Percentiles rank a stretch among this genome's conserved stretches.
Evolutionary conservation across 2,329 filamentous ascomycete species (phyloP).

Genomic region (Cryphonectria japonica): DNA sequence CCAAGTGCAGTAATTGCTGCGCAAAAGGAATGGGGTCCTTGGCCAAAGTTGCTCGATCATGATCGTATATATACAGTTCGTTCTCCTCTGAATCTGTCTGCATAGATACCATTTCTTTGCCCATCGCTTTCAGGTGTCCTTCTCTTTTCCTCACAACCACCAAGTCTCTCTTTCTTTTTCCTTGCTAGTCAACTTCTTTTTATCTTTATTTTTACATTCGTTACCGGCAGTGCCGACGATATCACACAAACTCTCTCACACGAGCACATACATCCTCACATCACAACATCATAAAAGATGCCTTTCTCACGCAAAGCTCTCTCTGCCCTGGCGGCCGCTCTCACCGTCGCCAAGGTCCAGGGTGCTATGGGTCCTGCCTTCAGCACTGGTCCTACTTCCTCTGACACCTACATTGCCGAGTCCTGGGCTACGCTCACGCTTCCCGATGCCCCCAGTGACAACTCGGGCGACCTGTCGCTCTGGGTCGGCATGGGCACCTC

Average conservation of each 20-base stretch:
- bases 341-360: conserved; percentile 31
- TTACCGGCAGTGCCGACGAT: conserved; percentile 24
- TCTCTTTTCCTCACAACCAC: not conserved
- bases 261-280: not conserved
- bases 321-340: conserved; percentile 22
- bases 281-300: conserved; percentile 12
- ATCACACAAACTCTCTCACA: not conserved
- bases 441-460: conserved; percentile 42
- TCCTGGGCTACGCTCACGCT: conserved; percentile 48
- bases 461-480: conserved; percentile 44
- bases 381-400: conserved; percentile 47
- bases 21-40: not conserved
- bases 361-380: conserved; percentile 45
- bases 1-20: not conserved
- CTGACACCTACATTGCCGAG: conserved; percentile 47
- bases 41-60: not conserved
- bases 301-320: conserved; percentile 19
- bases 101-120: not conserved
- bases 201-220: conserved; percentile 14
- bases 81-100: not conserved
- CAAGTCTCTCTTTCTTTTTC: conserved; percentile 6
- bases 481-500: conserved; percentile 55
- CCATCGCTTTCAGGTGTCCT: not conserved
- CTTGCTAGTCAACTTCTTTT: conserved; percentile 5
- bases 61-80: not conserved